phyloP scores from a whole-genome alignment of 257 asterid genomes.

The Solanum ahanhuiri region DNA sequence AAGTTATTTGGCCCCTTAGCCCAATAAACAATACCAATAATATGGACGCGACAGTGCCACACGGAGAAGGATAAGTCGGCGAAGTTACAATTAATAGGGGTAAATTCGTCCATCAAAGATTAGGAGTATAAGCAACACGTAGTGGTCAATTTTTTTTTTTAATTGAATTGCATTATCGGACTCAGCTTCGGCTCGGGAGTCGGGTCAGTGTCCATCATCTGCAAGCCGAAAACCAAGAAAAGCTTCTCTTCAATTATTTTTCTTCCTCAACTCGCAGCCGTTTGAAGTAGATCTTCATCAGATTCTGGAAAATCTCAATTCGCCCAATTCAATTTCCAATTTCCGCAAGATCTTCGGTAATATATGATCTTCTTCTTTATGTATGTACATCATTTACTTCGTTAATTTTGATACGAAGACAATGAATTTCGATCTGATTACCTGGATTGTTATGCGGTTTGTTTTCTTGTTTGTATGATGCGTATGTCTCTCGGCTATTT shows the following conservation, averaged over 20 bases:
- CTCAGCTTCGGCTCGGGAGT: neutral
- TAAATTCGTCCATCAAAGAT: neutral
- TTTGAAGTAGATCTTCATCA: neutral
- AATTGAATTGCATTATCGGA: neutral
- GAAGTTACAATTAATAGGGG: neutral
- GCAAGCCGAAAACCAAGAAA: neutral
- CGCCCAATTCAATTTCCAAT: neutral
- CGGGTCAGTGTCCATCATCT: neutral
- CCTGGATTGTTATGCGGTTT: neutral
- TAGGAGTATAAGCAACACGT: neutral
- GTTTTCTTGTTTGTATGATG: neutral
- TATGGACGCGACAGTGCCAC: neutral
- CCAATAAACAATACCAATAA: neutral
- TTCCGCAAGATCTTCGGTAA: neutral
- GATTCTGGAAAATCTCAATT: neutral
- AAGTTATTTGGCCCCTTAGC: neutral
- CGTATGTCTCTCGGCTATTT: neutral
- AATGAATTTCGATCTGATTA: neutral
- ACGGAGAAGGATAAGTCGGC: neutral
- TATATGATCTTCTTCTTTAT: neutral
- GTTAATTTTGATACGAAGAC: neutral
- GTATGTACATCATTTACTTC: neutral
- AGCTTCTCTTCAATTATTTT: neutral
- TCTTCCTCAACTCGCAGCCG: neutral
- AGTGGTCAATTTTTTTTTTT: neutral